These are phyloP conservation scores for Alnus rubra DNA, from an alignment of 306 rosid species.

Conservation along the genomic window DNA sequence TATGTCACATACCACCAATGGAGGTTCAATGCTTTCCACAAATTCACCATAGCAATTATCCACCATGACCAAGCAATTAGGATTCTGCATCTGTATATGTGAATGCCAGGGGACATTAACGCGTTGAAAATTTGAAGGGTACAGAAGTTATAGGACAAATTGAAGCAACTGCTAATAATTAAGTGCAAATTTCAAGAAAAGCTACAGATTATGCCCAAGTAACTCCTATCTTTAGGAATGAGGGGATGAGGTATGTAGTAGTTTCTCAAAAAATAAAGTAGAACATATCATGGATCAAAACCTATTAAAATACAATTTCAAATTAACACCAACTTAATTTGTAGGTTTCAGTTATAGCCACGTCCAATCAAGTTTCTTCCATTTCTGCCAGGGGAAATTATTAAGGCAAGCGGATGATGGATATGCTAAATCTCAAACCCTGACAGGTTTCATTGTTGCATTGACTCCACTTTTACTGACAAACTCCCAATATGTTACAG, in stretches of 20 bases:
- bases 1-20: conserved; percentile 69
- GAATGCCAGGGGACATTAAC: background rate
- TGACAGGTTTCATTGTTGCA: background rate
- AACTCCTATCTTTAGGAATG: background rate
- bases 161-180: background rate
- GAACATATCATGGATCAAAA: background rate
- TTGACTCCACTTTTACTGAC: background rate
- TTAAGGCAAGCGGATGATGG: background rate
- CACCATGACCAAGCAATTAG: conserved; percentile 86
- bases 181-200: background rate
- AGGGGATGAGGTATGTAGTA: background rate
- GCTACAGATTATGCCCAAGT: background rate
- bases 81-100: conserved; percentile 68
- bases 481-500: background rate
- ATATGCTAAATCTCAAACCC: background rate
- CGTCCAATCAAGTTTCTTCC: conserved; percentile 4
- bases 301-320: background rate
- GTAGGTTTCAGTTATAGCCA: background rate
- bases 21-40: conserved; percentile 90
- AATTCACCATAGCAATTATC: conserved; percentile 97
- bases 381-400: conserved; percentile 1
- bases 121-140: background rate
- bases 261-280: conserved; percentile 2
- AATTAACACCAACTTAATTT: background rate
- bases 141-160: background rate